phyloP scores from a whole-genome alignment of 2,329 filamentous ascomycete species.

The Botryotinia globosa region DNA sequence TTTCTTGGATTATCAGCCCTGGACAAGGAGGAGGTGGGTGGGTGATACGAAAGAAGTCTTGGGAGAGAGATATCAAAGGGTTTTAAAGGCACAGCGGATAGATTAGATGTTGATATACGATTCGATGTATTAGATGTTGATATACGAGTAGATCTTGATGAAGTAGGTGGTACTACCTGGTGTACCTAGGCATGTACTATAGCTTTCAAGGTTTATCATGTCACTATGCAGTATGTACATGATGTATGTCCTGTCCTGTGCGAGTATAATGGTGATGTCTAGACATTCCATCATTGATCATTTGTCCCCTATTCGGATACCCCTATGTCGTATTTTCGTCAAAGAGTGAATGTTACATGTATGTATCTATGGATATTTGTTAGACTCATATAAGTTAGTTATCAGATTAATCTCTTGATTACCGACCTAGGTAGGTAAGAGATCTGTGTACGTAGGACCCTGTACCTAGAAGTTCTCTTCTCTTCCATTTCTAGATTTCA shows the following conservation, averaged over 20 bases:
- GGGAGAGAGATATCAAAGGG: background rate
- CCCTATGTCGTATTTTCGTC: background rate
- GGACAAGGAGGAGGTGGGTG: background rate
- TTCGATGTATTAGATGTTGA: background rate
- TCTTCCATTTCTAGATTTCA: background rate
- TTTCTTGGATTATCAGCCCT: background rate
- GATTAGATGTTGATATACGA: background rate
- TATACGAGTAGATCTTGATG: background rate
- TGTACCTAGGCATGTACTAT: background rate
- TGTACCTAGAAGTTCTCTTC: no score
- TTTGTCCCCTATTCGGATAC: background rate
- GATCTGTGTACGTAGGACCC: background rate
- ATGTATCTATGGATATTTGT: background rate
- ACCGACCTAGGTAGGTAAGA: no score
- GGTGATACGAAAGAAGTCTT: background rate
- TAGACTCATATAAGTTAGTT: background rate
- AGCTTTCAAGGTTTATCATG: background rate
- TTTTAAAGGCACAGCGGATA: background rate
- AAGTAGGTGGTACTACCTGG: no score
- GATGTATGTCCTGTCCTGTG: background rate
- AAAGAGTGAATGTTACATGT: background rate
- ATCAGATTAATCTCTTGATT: background rate
- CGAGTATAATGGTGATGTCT: background rate
- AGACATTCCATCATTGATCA: background rate
- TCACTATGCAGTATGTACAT: background rate